A percentile compares a stretch with the other conserved stretches of the same genome.
Conservation (phyloP, 148 eudicot genomes). For the Rhododendron molle region DNA sequence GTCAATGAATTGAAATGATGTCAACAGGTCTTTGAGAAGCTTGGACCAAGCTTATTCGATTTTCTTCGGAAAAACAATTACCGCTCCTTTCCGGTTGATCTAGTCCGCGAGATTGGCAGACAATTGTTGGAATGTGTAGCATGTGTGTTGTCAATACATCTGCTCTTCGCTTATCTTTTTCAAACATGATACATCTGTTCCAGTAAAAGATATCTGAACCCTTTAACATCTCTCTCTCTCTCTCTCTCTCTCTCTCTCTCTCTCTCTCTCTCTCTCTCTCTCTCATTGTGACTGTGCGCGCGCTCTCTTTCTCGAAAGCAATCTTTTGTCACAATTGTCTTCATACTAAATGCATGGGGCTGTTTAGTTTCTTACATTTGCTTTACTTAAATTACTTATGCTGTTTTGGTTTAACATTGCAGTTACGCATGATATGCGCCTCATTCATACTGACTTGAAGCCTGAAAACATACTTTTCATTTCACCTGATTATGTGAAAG, state of each 20-base stretch:
- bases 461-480: slow-evolving; percentile 80
- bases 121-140: slow-evolving; percentile 86
- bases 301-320: background rate
- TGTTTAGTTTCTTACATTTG: background rate
- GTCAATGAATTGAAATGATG: slow-evolving; percentile 64
- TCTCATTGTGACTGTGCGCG: background rate
- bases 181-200: slow-evolving; percentile 13
- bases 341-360: background rate
- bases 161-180: slow-evolving; percentile 11
- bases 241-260: background rate
- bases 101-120: slow-evolving; percentile 81
- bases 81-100: slow-evolving; percentile 76
- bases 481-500: slow-evolving; percentile 49
- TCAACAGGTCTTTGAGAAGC: slow-evolving; percentile 99
- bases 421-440: slow-evolving; percentile 83
- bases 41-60: slow-evolving; percentile 99
- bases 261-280: background rate
- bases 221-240: background rate
- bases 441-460: slow-evolving; percentile 87
- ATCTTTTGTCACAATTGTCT: background rate
- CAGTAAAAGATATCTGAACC: slow-evolving; percentile 14
- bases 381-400: slow-evolving; percentile 13
- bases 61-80: slow-evolving; percentile 99
- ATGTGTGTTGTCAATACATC: slow-evolving; percentile 63
- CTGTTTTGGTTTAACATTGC: slow-evolving; percentile 28